Base-by-base conservation (phyloP, 257 asterid genomes). In the Fraxinus americana region DNA sequence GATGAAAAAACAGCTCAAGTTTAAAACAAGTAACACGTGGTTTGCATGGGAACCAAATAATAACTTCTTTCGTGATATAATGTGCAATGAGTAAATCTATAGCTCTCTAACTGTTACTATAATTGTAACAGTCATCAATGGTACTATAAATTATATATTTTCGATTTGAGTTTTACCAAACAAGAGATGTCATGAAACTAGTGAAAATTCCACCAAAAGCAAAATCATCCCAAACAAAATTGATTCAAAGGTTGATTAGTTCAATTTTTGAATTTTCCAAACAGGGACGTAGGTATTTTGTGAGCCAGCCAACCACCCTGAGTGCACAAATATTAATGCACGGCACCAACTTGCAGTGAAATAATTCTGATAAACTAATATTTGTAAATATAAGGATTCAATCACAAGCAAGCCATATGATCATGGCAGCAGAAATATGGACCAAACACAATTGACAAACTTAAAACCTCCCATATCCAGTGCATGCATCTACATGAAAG, bases 41-140 rank as follows among this genome's bases (percentile, higher is more conserved):
- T 74, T 75, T 45, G 25, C 27, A 41, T 29, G 48, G 45, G 72
- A 50, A 16, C 67, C 59, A 50, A 50, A 27, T 29, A 41, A 75
- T 52, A 41, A 52, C 0, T 19, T 38, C 1, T 72, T 8, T 16
- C 59, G 6, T 50, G 59, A 50, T 50, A 50, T 71, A 45, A 48
- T 29, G 43, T 57, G 59, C 21, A 50, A 14, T 13, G 19, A 19
- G 36, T 43, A 50, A 27, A 41, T 43, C 36, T 12, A 41, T 41
- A 5, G 16, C 23, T 21, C 57, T 38, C 43, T n/a, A 48, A 32
- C 27, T 74, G 36, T 59, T 61, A 61, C 43, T n/a, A 57, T 61
- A 74, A 23, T 57, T 27, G n/a, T 43, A 43, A 11, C 17, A 43
- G 50, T 11, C 5, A 5, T 50, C 5, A 50, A 50, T 52, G 63